Base-by-base conservation (phyloP, 768 basidiomycete genomes). In the Tylopilus vinaceipallidus region DNA sequence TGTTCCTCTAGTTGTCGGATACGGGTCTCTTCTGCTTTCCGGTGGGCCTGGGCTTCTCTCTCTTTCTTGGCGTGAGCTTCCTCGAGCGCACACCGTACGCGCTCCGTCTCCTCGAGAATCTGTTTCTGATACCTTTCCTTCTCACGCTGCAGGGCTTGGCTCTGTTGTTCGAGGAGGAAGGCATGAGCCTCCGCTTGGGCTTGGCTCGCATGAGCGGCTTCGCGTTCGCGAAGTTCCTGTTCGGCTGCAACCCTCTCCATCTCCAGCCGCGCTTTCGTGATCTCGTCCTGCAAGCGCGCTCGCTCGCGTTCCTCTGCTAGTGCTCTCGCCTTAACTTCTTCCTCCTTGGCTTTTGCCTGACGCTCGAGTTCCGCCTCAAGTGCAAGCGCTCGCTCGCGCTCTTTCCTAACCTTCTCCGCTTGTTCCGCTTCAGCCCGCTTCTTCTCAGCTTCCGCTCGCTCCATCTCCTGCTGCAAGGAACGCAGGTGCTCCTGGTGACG, bases 401-500 rank as follows among this genome's bases (percentile, higher is more conserved):
- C 67, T 12, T 22, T 7, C 38, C 23, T 58, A 37, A 69, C 44
- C 43, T 63, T 61, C 22, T 60, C 63, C 5, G 49, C 54, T 13
- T 71, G 67, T 22, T 68, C 59, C 1, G 45, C 48, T 16, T 62
- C 59, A 0, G 47, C 47, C 2, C 22, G 60, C 45, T 60, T 55
- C 42, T 53, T 57, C 45, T 61, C 68, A 2, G 42, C 58, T 14
- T 65, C 68, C 1, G 47, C 40, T n/a, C 55, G 61, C 20, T 17
- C 17, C 64, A 68, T 60, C 30, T 68, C 58, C 23, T 62, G 49
- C 39, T 66, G 54, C 17, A 68, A 37, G 20, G 54, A 46, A 20
- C 53, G 66, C 9, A 70, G 54, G 47, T 68, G 66, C 32, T 67
- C 57, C 37, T 63, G 63, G 45, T 69, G 65, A 16, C 33, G 59